Conservation (phyloP, 108 stramenopile species). For the Skeletonema tropicum region DNA sequence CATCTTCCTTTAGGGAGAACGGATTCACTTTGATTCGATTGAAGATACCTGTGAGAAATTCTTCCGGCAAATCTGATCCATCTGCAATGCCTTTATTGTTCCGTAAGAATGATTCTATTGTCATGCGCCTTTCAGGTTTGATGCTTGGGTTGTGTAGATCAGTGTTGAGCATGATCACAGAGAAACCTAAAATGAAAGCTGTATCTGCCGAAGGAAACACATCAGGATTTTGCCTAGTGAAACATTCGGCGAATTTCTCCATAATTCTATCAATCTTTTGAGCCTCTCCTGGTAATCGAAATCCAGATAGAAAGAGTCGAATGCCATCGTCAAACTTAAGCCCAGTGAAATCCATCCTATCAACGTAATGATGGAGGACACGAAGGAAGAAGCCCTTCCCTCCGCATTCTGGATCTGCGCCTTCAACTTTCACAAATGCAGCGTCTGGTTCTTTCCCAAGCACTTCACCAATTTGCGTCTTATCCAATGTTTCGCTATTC, state of each 20-base stretch:
- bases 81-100: slow-evolving; percentile 97
- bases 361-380: slow-evolving; percentile 93
- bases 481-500: slow-evolving; percentile 94
- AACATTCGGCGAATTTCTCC: slow-evolving; percentile 99
- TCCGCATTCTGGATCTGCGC: slow-evolving; percentile 72
- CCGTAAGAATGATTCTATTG: slow-evolving; percentile 88
- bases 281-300: slow-evolving; percentile 98
- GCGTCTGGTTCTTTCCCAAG: slow-evolving; percentile 96
- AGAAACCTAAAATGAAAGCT: slow-evolving; percentile 98
- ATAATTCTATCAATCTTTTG: slow-evolving; percentile 99
- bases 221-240: slow-evolving; percentile 82
- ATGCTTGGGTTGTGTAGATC: slow-evolving; percentile 99
- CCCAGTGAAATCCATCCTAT: slow-evolving; percentile 86
- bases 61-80: slow-evolving; percentile 91
- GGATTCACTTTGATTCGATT: slow-evolving; percentile 91
- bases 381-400: slow-evolving; percentile 89
- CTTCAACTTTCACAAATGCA: slow-evolving; percentile 79
- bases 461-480: slow-evolving; percentile 98
- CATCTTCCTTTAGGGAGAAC: slow-evolving; percentile 97
- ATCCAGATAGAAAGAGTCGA: slow-evolving; percentile 93
- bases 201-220: slow-evolving; percentile 98
- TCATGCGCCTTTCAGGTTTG: slow-evolving; percentile 93
- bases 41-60: slow-evolving; percentile 92
- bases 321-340: slow-evolving; percentile 96
- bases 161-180: slow-evolving; percentile 99